A percentile compares a stretch with the other conserved stretches of the same genome.
phyloP scores from a whole-genome alignment of 2,329 filamentous ascomycete species.

The Calonectria naviculata region DNA sequence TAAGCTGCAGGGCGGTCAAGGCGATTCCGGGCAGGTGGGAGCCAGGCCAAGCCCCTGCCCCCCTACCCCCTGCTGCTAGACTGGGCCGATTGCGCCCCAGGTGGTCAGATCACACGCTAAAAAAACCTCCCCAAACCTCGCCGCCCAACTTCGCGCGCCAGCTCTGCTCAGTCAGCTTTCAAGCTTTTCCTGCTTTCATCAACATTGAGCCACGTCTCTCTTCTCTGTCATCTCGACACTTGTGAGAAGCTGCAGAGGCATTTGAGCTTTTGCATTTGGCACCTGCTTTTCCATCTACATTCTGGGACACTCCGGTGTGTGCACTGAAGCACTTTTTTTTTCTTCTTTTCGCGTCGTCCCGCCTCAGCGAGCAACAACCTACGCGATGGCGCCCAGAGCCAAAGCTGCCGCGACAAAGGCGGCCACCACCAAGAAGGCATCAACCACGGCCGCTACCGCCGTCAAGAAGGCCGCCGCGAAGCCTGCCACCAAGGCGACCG shows the following conservation, averaged over 20 bases:
- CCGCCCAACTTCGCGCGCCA: slow-evolving; percentile 18
- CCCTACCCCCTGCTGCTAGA: neutral
- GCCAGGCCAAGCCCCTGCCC: neutral
- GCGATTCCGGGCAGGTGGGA: neutral
- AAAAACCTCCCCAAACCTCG: slow-evolving; percentile 21
- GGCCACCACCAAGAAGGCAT: slow-evolving; percentile 39
- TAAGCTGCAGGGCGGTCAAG: slow-evolving; percentile 20
- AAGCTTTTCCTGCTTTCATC: slow-evolving; percentile 21
- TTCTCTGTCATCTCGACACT: neutral
- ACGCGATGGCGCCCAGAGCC: slow-evolving; percentile 47
- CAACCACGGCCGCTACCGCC: slow-evolving; percentile 31
- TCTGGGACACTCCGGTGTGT: neutral
- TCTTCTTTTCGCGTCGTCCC: slow-evolving; percentile 13
- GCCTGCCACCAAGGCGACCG: slow-evolving; percentile 26
- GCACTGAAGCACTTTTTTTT: slow-evolving; percentile 10
- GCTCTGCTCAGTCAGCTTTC: slow-evolving; percentile 13
- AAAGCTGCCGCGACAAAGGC: slow-evolving; percentile 41
- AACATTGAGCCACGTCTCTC: slow-evolving; percentile 16
- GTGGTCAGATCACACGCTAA: slow-evolving; percentile 32
- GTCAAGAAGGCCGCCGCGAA: slow-evolving; percentile 37
- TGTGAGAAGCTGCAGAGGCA: neutral
- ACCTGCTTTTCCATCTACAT: neutral
- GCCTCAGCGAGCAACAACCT: slow-evolving; percentile 12
- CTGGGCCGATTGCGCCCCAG: neutral
- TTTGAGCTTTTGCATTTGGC: neutral